These are phyloP conservation scores for Trametes meyenii DNA, from an alignment of 768 basidiomycete species.

Conservation along the genomic window DNA sequence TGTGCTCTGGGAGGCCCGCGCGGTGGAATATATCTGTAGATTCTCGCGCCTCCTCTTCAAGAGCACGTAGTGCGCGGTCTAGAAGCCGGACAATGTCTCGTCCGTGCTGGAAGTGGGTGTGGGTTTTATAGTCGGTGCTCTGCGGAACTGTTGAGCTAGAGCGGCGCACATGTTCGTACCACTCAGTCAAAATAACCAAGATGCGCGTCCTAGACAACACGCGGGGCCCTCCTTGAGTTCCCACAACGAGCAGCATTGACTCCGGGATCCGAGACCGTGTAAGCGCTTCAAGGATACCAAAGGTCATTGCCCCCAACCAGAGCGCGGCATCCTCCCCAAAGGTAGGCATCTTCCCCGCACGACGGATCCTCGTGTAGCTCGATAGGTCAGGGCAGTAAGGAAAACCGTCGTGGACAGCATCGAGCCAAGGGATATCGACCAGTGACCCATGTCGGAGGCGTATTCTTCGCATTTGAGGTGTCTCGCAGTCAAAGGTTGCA, in stretches of 20 bases:
- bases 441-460: neutral
- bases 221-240: neutral
- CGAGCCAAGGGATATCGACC: slow-evolving; percentile 3
- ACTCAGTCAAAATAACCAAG: neutral
- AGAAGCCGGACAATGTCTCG: too few relatives aligned
- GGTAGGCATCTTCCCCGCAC: neutral
- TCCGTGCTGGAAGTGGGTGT: too few relatives aligned
- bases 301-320: slow-evolving; percentile 10
- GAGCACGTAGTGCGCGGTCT: neutral
- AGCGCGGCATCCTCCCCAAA: neutral
- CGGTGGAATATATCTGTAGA: neutral
- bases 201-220: neutral
- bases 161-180: neutral
- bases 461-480: neutral
- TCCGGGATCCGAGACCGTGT: slow-evolving; percentile 3
- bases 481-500: neutral
- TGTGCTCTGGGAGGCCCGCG: neutral
- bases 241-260: neutral
- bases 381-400: neutral
- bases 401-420: slow-evolving; percentile 1
- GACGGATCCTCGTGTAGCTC: slow-evolving; percentile 3
- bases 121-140: too few relatives aligned
- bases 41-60: neutral
- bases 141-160: too few relatives aligned
- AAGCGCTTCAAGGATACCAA: slow-evolving; percentile 10